phyloP scores from a whole-genome alignment of 164 flowering plant genomes.

The Cinnamomum chago region DNA sequence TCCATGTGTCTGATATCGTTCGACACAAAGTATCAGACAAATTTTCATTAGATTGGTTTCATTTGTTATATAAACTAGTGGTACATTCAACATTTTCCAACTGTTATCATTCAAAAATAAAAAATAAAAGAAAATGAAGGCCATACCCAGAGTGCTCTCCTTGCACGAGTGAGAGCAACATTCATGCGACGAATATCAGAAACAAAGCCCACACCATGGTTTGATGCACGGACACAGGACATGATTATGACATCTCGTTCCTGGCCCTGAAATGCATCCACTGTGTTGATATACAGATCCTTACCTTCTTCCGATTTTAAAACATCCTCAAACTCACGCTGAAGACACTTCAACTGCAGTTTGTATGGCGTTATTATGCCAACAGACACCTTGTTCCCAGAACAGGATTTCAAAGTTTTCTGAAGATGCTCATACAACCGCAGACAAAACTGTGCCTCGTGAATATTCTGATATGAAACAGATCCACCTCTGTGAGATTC shows the following conservation, averaged over 20 bases:
- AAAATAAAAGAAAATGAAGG: not conserved
- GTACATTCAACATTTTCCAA: not conserved
- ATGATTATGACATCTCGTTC: slow-evolving; percentile 95
- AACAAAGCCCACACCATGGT: slow-evolving; percentile 94
- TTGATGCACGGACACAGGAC: slow-evolving; percentile 98
- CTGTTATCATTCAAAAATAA: not conserved
- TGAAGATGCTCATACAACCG: slow-evolving; percentile 88
- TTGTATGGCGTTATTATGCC: slow-evolving; percentile 98
- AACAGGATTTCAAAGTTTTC: slow-evolving; percentile 55
- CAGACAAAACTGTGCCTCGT: slow-evolving; percentile 82
- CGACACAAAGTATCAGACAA: not conserved
- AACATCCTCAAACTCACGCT: slow-evolving; percentile 76
- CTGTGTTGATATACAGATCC: slow-evolving; percentile 91
- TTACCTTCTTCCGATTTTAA: slow-evolving; percentile 84
- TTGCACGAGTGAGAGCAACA: slow-evolving; percentile 97
- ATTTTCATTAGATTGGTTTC: too few species aligned
- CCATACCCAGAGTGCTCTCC: slow-evolving; percentile 92
- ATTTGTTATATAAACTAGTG: not conserved
- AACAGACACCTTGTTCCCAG: slow-evolving; percentile 59
- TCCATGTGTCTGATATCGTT: not conserved
- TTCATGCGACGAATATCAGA: slow-evolving; percentile 97
- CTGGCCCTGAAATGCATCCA: slow-evolving; percentile 98
- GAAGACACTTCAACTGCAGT: slow-evolving; percentile 86
- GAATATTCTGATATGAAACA: slow-evolving; percentile 81
- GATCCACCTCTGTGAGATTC: slow-evolving; percentile 93